Conservation (phyloP, 495 filamentous ascomycete species). For the Hypoxylon lienhwacheense region DNA sequence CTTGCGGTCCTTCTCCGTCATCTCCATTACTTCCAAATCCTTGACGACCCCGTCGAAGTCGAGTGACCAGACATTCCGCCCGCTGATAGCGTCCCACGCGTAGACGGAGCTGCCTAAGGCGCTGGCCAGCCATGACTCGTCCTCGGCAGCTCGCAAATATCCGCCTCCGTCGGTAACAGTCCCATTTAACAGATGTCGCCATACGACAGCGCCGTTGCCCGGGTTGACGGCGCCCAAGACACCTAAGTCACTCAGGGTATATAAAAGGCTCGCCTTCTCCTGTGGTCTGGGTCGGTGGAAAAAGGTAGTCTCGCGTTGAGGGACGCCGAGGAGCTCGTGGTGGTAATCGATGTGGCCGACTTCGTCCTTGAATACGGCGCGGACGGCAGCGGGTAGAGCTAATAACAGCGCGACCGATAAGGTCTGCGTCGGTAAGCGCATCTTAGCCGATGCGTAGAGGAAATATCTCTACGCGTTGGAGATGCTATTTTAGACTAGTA, state of each 20-base stretch:
- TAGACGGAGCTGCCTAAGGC: constrained; percentile 67
- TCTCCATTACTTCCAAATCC: constrained; percentile 79
- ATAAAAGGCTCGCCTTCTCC: constrained; percentile 86
- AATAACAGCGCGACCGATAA: constrained; percentile 40
- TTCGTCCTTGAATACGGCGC: constrained; percentile 85
- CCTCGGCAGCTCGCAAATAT: constrained; percentile 71
- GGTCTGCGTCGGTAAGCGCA: constrained; percentile 30
- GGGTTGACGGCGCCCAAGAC: constrained; percentile 89
- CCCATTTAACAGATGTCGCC: constrained; percentile 70
- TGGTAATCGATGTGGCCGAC: constrained; percentile 93
- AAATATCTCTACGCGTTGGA: constrained; percentile 7
- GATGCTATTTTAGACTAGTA: constrained; percentile 10
- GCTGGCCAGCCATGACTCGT: constrained; percentile 70
- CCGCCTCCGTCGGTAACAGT: constrained; percentile 47
- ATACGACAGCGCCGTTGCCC: constrained; percentile 77
- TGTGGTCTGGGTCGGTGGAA: constrained; percentile 82
- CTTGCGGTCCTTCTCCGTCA: constrained; percentile 64
- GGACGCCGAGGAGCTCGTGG: constrained; percentile 80
- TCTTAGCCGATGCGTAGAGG: constrained; percentile 24
- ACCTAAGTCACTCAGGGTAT: constrained; percentile 80
- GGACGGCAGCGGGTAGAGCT: constrained; percentile 45
- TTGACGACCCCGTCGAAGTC: constrained; percentile 61
- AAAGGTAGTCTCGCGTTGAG: constrained; percentile 82
- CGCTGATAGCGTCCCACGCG: constrained; percentile 83
- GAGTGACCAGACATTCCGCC: constrained; percentile 73